These are phyloP conservation scores for Solanum aculeatissimum DNA, from an alignment of 305 asterid genomes.

Conservation along the genomic window DNA sequence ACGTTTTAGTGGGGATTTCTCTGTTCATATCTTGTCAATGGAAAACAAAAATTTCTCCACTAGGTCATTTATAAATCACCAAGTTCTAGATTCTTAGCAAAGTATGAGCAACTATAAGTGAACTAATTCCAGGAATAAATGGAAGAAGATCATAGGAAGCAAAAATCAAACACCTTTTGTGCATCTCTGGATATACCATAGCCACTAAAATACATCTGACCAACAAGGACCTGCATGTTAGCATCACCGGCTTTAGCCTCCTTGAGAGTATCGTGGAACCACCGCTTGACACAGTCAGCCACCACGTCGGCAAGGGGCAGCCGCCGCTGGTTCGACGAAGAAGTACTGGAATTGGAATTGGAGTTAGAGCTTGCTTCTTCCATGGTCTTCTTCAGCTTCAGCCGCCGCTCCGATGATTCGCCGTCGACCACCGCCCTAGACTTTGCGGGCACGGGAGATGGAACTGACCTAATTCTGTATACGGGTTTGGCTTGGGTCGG, in stretches of 20 bases:
- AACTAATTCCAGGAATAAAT: neutral
- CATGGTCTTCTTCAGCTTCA: slow-evolving; percentile 22
- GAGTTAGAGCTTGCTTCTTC: slow-evolving; percentile 34
- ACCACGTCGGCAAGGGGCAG: slow-evolving; percentile 71
- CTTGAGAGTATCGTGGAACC: slow-evolving; percentile 80
- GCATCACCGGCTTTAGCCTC: slow-evolving; percentile 79
- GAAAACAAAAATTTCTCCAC: neutral
- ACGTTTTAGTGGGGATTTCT: neutral
- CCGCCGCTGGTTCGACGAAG: slow-evolving; percentile 23
- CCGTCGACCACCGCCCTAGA: slow-evolving; percentile 1
- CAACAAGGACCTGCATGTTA: slow-evolving; percentile 85
- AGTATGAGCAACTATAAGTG: neutral
- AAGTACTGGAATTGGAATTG: neutral
- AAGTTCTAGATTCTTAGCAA: neutral
- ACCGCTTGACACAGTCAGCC: slow-evolving; percentile 69
- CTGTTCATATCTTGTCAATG: neutral
- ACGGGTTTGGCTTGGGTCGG: slow-evolving; percentile 34
- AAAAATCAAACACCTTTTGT: slow-evolving; percentile 39
- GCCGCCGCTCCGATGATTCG: slow-evolving; percentile 15
- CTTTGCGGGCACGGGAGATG: neutral
- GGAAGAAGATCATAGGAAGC: neutral
- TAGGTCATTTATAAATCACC: neutral
- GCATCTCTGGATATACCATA: slow-evolving; percentile 60
- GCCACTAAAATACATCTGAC: slow-evolving; percentile 89
- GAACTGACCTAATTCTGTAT: neutral